Conservation (phyloP, 2,329 filamentous ascomycete genomes). For the Plenodomus biglobosus region DNA sequence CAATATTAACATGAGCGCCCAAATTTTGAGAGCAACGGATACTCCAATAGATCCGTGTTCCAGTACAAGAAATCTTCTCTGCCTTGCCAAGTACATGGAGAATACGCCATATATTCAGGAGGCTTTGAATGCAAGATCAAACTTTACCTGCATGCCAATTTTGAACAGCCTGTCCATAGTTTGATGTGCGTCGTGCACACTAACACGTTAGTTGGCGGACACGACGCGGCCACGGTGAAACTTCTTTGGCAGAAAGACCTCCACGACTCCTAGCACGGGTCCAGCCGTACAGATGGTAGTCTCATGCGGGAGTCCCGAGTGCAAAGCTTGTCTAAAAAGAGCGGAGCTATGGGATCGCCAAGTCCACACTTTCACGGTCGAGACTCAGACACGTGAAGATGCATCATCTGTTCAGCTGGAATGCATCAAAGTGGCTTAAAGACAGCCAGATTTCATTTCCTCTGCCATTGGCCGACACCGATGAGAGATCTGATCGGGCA, state of each 20-base stretch:
- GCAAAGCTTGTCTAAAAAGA: neutral
- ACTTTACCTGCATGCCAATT: neutral
- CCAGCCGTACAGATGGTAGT: neutral
- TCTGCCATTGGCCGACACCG: neutral
- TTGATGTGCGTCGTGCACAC: neutral
- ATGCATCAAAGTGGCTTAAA: neutral
- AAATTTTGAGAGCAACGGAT: neutral
- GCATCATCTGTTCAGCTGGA: slow-evolving; percentile 2
- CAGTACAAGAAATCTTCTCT: neutral
- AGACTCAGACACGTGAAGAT: neutral
- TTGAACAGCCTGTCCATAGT: neutral
- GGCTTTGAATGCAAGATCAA: neutral
- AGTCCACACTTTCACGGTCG: neutral
- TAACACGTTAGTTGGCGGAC: neutral
- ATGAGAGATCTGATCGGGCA: slow-evolving; percentile 1
- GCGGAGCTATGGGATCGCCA: neutral
- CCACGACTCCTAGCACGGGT: neutral
- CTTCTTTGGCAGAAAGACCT: neutral
- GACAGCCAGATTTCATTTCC: neutral
- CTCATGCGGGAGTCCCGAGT: neutral
- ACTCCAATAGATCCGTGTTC: neutral
- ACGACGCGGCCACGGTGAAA: neutral
- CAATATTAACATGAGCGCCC: neutral
- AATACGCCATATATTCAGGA: neutral
- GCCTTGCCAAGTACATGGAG: neutral